Conservation (phyloP, 108 stramenopile species). For the Parmales sp. region DNA sequence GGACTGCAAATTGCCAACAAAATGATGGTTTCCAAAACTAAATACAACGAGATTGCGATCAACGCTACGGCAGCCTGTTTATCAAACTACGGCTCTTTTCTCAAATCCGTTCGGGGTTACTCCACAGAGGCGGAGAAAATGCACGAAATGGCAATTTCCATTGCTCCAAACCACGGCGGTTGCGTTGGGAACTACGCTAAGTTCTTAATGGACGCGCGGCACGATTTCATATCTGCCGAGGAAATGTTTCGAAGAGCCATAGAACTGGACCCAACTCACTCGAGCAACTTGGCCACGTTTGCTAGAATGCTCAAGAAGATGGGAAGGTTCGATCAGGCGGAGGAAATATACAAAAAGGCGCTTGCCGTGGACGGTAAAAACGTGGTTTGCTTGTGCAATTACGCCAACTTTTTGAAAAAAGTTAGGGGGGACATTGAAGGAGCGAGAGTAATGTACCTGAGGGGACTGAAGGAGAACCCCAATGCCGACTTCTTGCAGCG, state of each 20-base stretch:
- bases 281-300: background rate
- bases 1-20: background rate
- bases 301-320: constrained; percentile 10
- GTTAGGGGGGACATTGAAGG: constrained; percentile 1
- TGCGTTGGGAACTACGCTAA: constrained; percentile 2
- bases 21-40: background rate
- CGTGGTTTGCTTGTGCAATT: background rate
- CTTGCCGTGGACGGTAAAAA: background rate
- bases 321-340: constrained; percentile 6
- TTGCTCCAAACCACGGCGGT: background rate
- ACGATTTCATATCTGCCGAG: constrained; percentile 1
- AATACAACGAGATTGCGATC: background rate
- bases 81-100: constrained; percentile 2
- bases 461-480: background rate
- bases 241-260: background rate
- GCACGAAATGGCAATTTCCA: background rate
- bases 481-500: background rate
- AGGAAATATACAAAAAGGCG: background rate
- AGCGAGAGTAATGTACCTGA: background rate
- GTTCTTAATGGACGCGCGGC: background rate
- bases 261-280: background rate
- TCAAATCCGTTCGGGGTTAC: background rate
- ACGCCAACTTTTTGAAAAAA: constrained; percentile 9
- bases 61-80: background rate
- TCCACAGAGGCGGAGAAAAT: background rate